Evolutionary conservation across 1,139 yeast genomes (phyloP).

Genomic region (Saccharomyces pastorianus): DNA sequence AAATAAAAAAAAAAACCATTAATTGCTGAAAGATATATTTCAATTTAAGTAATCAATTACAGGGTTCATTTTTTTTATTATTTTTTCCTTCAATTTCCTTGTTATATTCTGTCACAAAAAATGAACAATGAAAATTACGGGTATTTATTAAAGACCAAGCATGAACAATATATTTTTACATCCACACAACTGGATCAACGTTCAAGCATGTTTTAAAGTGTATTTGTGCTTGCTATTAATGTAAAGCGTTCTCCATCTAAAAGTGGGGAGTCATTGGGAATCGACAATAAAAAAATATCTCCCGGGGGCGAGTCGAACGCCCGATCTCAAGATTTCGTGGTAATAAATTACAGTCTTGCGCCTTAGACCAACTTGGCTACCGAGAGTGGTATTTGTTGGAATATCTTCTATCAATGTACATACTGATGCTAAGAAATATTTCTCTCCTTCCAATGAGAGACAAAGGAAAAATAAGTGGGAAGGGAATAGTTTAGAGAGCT

Average conservation of each 20-base stretch:
- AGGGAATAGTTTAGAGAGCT: background rate
- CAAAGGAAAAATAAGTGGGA: background rate
- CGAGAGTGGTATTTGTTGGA: conserved; percentile 4
- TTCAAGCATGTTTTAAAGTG: background rate
- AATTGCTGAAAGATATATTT: too few species aligned
- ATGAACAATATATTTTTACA: background rate
- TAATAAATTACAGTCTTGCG: background rate
- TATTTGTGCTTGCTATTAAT: background rate
- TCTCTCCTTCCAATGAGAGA: background rate
- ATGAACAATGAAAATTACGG: background rate
- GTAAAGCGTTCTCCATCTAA: background rate
- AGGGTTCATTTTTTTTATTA: background rate
- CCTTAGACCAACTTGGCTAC: conserved; percentile 4
- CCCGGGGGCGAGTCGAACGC: conserved; percentile 14
- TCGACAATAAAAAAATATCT: conserved; percentile 8
- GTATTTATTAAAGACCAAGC: background rate
- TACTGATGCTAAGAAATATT: background rate
- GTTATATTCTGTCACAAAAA: background rate
- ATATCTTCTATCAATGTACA: rapidly evolving
- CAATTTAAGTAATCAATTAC: too few species aligned
- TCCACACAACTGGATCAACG: background rate
- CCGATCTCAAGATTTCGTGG: conserved; percentile 6
- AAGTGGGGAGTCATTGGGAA: background rate
- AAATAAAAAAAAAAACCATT: too few species aligned
- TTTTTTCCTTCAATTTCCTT: background rate